Base-by-base conservation (phyloP, 495 filamentous ascomycete genomes). In the Podospora appendiculata region DNA sequence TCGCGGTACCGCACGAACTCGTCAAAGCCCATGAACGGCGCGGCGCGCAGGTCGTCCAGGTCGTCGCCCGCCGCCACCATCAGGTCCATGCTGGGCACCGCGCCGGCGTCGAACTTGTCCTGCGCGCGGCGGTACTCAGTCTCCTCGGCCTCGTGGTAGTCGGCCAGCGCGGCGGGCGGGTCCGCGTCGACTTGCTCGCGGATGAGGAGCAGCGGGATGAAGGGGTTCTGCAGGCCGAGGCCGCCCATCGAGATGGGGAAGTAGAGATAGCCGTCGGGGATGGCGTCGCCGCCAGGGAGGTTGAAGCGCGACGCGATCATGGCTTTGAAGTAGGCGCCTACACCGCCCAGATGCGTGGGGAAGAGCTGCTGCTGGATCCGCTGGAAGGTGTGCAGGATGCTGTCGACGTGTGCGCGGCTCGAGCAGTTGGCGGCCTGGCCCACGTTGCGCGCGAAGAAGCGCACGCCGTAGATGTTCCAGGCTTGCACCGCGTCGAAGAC, bases 261-360 rank as follows among this genome's bases (percentile, higher is more conserved):
- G 57, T 79, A 87, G 63, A 86, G 78, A 61, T 82, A 84, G 17
- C 78, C 85, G 46, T 85, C 79, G 0, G 84, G 83, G 16, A 87
- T 71, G 25, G 25, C 25, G 25, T 25, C 25, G 25, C 5, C 25
- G 50, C 79, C 66, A 41, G 62, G 48, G 36, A 83, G 57, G 17
- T 62, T 65, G 57, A 86, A 87, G 10, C 77, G 71, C 8, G 71
- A 57, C 35, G 69, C 59, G 49, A 88, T 80, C 25, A 72, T 64
- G 4, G 65, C 52, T 17, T 79, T 77, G 4, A 87, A 72, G 25
- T 61, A 53, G 11, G 41, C 60, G 36, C 53, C 58, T 16, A 61
- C 58, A 35, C 62, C 52, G 45, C 55, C 60, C 19, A 51, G 18
- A 13, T 47, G 34, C 38, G 53, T 52, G 14, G 59, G 54, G 48